Evolutionary conservation across 257 asterid genomes (phyloP).

Genomic region (Primulina eburnea): DNA sequence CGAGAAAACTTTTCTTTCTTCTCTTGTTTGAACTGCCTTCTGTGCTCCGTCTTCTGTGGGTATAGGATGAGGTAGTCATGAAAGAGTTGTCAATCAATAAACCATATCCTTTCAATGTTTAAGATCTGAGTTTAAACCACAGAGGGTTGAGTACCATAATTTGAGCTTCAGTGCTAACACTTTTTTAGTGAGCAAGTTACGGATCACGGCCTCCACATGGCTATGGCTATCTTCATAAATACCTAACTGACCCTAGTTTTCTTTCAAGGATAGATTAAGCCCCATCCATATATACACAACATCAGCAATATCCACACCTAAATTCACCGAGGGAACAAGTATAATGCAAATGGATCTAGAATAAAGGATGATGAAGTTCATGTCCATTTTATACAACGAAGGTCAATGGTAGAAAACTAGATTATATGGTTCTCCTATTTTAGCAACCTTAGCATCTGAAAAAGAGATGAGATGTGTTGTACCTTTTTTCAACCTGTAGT

Average conservation of each 20-base stretch:
- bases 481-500: conserved; percentile 30
- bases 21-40: neutral
- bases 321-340: conserved; percentile 27
- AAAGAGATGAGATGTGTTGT: conserved; percentile 24
- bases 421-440: conserved; percentile 28
- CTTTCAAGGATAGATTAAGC: conserved; percentile 30
- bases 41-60: neutral
- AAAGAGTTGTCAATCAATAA: no score
- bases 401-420: conserved; percentile 47
- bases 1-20: neutral
- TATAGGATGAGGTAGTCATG: neutral
- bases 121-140: neutral
- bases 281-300: conserved; percentile 49
- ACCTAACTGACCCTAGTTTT: conserved; percentile 28
- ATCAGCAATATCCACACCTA: conserved; percentile 23
- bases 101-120: no score
- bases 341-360: conserved; percentile 40
- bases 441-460: conserved; percentile 18
- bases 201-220: no score
- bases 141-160: conserved; percentile 29
- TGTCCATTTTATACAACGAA: conserved; percentile 36
- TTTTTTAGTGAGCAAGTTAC: no score
- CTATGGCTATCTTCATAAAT: conserved; percentile 14
- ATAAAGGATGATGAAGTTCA: conserved; percentile 32
- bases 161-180: no score